Percentiles rank a stretch among this genome's conserved stretches.
These are phyloP conservation scores for Teratosphaeriaceae sp. DNA, from an alignment of 2,329 filamentous ascomycete species.

Conservation along the genomic window DNA sequence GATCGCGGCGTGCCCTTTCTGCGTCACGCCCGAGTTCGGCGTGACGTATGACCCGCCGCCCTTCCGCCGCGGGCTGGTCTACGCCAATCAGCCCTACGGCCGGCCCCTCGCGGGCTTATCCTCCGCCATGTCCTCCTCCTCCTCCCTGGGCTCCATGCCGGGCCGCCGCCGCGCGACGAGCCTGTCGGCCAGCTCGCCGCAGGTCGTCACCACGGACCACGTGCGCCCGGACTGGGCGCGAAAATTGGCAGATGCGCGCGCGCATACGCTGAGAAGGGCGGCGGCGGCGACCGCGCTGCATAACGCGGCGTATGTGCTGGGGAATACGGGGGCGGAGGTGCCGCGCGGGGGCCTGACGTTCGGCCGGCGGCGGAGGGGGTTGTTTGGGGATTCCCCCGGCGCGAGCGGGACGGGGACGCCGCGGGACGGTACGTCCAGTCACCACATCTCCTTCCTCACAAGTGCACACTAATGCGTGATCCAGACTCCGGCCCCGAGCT, in stretches of 20 bases:
- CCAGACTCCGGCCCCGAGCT: conserved; percentile 28
- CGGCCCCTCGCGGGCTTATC: conserved; percentile 46
- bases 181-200: conserved; percentile 74
- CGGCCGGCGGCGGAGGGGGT: conserved; percentile 43
- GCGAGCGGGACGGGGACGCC: conserved; percentile 41
- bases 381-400: conserved; percentile 44
- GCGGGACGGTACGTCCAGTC: conserved; percentile 18
- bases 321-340: conserved; percentile 35
- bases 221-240: conserved; percentile 92
- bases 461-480: conserved; percentile 17
- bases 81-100: conserved; percentile 47
- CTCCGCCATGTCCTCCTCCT: conserved; percentile 80
- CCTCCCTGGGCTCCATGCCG: conserved; percentile 61
- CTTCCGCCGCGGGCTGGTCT: conserved; percentile 76
- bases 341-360: conserved; percentile 35
- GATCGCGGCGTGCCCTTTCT: conserved; percentile 88
- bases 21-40: conserved; percentile 88
- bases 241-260: conserved; percentile 77
- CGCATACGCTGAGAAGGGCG: conserved; percentile 76
- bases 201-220: conserved; percentile 86
- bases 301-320: conserved; percentile 88
- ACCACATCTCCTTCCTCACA: conserved; percentile 8
- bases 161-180: conserved; percentile 56
- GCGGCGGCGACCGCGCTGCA: conserved; percentile 92
- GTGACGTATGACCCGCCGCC: conserved; percentile 89